Evolutionary conservation across 768 basidiomycete species (phyloP), one percentile per base, ranked within the genome.

Genomic region (Boletus speciosus): DNA sequence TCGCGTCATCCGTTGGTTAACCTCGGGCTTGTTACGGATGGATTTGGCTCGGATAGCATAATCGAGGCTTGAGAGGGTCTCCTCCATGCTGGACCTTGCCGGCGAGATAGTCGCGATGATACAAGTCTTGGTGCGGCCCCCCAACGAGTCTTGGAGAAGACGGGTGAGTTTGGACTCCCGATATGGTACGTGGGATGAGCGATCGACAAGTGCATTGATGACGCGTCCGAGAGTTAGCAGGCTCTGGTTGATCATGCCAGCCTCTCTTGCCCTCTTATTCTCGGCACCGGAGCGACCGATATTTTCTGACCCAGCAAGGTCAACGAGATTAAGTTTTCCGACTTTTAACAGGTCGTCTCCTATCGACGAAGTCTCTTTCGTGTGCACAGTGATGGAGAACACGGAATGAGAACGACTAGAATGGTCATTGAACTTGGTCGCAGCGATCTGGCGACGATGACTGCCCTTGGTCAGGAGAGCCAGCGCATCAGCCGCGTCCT

Each of bases 191-290:
- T 98, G 97, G 31, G 85, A 78, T 0, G 90, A 86, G 61, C 83
- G 88, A 62, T 98, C 95, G 49, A 98, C 97, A 41, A 99, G 80
- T 10, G 91, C 91, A 58, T 95, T 97, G 62, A 99, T 98, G 36
- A 98, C 97, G 32, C 97, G 78, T 0, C 97, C 97, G 14, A 99
- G 83, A n/a, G 97, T 98, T 2, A 99, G 77, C 46, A 99, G 76
- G 65, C 92, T 95, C 72, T 97, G 93, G 65, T 98, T 99, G 70
- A 99, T 98, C 90, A 95, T 97, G 11, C 97, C 97, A 2, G 97
- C 97, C 67, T 99, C 97, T 59, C 93, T 80, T 12, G 97, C 97
- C 53, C 95, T 77, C 68, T 91, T 93, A 64, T 97, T 91, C 68
- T 94, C 93, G 3, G 97, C 97, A 16, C 97, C 97, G 0, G 90